Base-by-base conservation (phyloP, 1,284 basidiomycete species). In the Naganishia liquefaciens region DNA sequence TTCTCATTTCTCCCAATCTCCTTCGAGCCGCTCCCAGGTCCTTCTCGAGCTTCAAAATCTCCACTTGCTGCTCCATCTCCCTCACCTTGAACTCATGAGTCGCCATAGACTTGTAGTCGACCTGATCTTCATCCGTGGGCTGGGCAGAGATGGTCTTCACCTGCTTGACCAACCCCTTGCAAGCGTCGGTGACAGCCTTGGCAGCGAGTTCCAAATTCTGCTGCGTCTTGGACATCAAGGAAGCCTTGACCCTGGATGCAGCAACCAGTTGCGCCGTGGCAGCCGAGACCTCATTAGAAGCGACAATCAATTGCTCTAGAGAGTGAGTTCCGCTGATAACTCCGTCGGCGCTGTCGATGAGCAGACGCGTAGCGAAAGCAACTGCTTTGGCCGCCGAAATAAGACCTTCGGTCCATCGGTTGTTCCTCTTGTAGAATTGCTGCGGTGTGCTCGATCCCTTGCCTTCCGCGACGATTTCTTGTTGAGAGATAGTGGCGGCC, bases 381-480 rank as follows among this genome's bases (percentile, higher is more conserved):
- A 99, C 96, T 6, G 96, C 87, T 78, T 96, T 96, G 37, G 96
- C 96, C 25, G 96, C 96, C 37, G 93, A 96, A 72, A 99, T 95
- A 70, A 99, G 87, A 70, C 96, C 96, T 79, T 99, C 96, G 21
- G 96, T 99, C 96, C 96, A 99, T 68, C 96, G 87, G 80, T 99
- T 98, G 86, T 99, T 97, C 69, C 90, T 88, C 83, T 99, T 99
- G 86, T 98, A 99, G 85, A 99, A 99, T 75, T 98, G 95, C 79
- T 96, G 93, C 23, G 83, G 86, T 27, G 92, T 87, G 76, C 87
- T 92, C 13, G 91, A 89, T 5, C 95, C 95, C 77, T 87, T 90
- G 68, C 96, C 96, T 80, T 95, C 88, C 4, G 89, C 88, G 53
- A 99, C 96, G 68, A 99, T 99, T 81, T 99, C 96, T 77, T 97